Base-by-base conservation (phyloP, 371 early-diverging fungal genomes). In the Phascolomyces articulosus region DNA sequence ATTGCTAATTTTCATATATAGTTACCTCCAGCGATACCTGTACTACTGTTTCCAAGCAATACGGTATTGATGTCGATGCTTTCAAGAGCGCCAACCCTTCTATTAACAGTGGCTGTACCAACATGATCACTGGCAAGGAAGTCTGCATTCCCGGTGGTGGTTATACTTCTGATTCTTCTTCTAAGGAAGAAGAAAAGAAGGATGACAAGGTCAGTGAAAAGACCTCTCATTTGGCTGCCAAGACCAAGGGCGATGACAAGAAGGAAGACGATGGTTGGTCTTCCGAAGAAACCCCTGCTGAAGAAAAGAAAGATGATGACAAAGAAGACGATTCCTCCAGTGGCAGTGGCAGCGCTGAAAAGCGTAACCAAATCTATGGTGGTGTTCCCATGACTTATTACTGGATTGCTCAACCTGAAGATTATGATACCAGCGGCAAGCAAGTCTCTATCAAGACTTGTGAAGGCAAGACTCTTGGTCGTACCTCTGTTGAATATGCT, bases 391-490 rank as follows among this genome's bases (percentile, higher is more conserved):
- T 73, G 60, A 73, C 73, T 15, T 73, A 69, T 23, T 73, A 73
- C 62, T 73, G 73, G 73, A 73, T 67, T 28, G 73, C 73, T 9
- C 60, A 57, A 20, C 69, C 69, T 20, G 47, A 53, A 40, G 69
- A 73, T 20, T 69, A 73, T 28, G 56, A 49, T 29, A 29, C 28
- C 2, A 51, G 65, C 29, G 69, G 73, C 58, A 63, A 62, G 26
- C 53, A 63, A 26, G 69, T 69, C 3, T 21, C 49, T 3, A 64
- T 73, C 62, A 69, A 69, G 64, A 69, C 69, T 15, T 73, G 73
- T 40, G 58, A 55, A 38, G 73, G 73, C 64, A 69, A 69, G 62
- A 61, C 67, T 15, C 63, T 73, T 51, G 69, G 67, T 40, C 63
- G 18, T 16, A 66, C 69, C 23, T 59, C 63, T 29, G 49, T 62